Base-by-base conservation (phyloP, 495 filamentous ascomycete species). In the Penicillium argentinense region DNA sequence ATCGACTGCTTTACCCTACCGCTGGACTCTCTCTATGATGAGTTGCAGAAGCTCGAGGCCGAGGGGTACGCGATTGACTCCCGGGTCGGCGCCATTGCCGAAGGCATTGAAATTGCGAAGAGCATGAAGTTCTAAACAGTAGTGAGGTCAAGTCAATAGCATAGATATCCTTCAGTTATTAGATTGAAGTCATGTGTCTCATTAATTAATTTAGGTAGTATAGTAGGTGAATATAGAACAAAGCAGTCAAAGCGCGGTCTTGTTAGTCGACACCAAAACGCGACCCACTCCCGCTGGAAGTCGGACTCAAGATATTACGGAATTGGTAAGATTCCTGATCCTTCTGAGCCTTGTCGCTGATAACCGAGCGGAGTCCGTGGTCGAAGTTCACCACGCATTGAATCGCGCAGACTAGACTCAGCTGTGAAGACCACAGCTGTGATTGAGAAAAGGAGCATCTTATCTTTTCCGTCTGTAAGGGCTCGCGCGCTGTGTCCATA, bases 11-110 rank as follows among this genome's bases (percentile, higher is more conserved):
- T 95, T 56, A 81, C 78, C 9, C 72, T 89, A 0, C 84, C 82
- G 13, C 63, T 96, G 27, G 74, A 64, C 40, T 68, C 76, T 22
- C 63, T 96, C 13, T 90, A 81, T 67, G 74, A 67, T 2, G 85
- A 86, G 61, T 82, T 84, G 57, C 80, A 80, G 68, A 76, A 64
- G 39, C 68, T 90, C 21, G 88, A 95, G 56, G 68, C 69, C 11
- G 72, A 89, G 46, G 90, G 90, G 0, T 91, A 82, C 60, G 90
- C 87, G 3, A 88, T 95, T 56, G 90, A 96, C 71, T 88, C 90
- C 3, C 75, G 90, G 21, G 83, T 95, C 11, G 90, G 86, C 1
- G 88, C 86, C 39, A 71, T 96, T 34, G 90, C 90, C 4, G 88
- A 92, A 64, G 91, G 91, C 0, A 86, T 96, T 46, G 87, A 93